phyloP scores from a whole-genome alignment of 1,139 yeast species.

The Candida buenavistaensis region DNA sequence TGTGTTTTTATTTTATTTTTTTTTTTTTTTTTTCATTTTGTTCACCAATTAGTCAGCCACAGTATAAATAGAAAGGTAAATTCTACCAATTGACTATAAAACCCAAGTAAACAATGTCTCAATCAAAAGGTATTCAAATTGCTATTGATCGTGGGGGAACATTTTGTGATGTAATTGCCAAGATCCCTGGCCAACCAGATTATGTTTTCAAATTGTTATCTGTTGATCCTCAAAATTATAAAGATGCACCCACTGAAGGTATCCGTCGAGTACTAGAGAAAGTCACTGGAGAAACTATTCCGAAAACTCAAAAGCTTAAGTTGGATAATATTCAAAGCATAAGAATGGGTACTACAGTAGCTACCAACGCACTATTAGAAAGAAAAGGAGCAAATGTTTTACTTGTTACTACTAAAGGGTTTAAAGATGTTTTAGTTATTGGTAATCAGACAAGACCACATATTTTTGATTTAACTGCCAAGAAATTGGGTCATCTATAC shows the following conservation, averaged over 20 bases:
- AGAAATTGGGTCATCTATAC: conserved; percentile 37
- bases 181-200: conserved; percentile 42
- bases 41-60: too few relatives aligned
- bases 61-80: too few relatives aligned
- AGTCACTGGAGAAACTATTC: conserved; percentile 50
- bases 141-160: conserved; percentile 76
- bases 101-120: neutral
- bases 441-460: conserved; percentile 44
- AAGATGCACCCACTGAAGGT: conserved; percentile 91
- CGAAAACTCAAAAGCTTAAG: conserved; percentile 35
- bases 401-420: conserved; percentile 52
- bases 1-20: too few relatives aligned
- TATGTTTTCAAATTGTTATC: conserved; percentile 66
- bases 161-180: conserved; percentile 76
- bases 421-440: conserved; percentile 45
- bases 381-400: conserved; percentile 55
- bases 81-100: too few relatives aligned
- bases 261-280: conserved; percentile 73
- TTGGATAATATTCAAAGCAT: conserved; percentile 32
- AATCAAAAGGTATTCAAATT: conserved; percentile 22
- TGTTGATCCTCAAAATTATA: conserved; percentile 82
- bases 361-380: conserved; percentile 43
- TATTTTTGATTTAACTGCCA: conserved; percentile 39
- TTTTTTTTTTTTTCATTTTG: too few relatives aligned
- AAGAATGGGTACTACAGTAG: conserved; percentile 43